phyloP scores from a whole-genome alignment of 1,139 yeast species.

The Saccharomyces hybrid region DNA sequence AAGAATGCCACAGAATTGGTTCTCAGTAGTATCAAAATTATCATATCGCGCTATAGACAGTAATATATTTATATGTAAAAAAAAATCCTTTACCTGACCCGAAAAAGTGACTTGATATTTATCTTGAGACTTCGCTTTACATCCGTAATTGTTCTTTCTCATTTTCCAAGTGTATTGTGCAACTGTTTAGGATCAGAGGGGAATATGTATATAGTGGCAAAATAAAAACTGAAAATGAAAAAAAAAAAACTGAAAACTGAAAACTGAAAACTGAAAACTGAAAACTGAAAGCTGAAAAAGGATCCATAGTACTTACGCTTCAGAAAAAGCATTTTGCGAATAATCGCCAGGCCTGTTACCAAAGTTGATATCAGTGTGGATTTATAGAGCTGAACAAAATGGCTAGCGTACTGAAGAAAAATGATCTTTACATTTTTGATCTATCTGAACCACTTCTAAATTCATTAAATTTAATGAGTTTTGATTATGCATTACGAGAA shows the following conservation, averaged over 20 bases:
- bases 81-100: no score
- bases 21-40: conserved; percentile 7
- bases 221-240: no score
- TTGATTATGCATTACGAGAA: conserved; percentile 37
- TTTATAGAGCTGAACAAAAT: neutral
- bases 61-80: neutral
- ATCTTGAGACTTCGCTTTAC: no score
- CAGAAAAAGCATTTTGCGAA: neutral
- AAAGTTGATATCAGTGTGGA: neutral
- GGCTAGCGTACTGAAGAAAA: conserved; percentile 19
- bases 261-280: no score
- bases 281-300: no score
- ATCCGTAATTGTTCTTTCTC: no score
- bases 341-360: neutral
- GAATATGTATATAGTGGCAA: no score
- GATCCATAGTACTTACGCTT: no score
- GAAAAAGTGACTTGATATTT: neutral
- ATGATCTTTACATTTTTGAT: conserved; percentile 48
- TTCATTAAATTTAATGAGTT: conserved; percentile 48
- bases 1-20: conserved; percentile 83
- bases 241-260: no score
- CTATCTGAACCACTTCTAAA: conserved; percentile 38
- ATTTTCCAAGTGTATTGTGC: no score
- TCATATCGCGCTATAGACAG: neutral
- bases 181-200: no score